Conservation (phyloP, 108 stramenopile genomes). For the Discostella stelligeroides region DNA sequence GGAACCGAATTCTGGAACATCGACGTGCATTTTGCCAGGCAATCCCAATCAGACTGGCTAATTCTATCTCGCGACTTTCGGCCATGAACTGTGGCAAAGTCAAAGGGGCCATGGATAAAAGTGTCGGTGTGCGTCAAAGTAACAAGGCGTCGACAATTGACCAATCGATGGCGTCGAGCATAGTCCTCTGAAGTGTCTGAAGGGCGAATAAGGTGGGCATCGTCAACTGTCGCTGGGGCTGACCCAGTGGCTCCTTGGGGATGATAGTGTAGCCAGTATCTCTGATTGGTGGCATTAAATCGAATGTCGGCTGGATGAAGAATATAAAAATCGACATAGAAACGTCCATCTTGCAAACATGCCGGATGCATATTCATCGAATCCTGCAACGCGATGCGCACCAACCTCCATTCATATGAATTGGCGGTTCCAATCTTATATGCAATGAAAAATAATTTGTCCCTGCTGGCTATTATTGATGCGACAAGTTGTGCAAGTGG, state of each 20-base stretch:
- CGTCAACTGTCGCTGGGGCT: too few species aligned
- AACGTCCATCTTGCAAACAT: background rate
- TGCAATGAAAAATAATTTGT: background rate
- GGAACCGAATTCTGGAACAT: too few species aligned
- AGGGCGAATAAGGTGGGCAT: constrained; percentile 1
- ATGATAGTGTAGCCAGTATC: constrained; percentile 24
- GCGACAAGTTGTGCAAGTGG: background rate
- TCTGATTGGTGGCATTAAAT: constrained; percentile 15
- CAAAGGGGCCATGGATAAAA: constrained; percentile 21
- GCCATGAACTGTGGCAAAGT: constrained; percentile 17
- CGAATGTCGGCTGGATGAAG: constrained; percentile 3
- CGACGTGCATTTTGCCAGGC: too few species aligned
- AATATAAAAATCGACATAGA: constrained; percentile 9
- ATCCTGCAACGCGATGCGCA: background rate
- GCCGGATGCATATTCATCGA: background rate
- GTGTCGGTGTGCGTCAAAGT: background rate
- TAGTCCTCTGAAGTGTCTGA: background rate
- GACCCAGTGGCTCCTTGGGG: too few species aligned
- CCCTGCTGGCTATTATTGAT: background rate
- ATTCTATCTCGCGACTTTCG: too few species aligned
- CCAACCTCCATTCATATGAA: background rate
- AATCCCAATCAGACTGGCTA: too few species aligned
- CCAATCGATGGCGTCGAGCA: background rate
- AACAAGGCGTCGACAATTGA: constrained; percentile 4
- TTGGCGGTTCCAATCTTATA: background rate